These are phyloP conservation scores for Calophaca sinica DNA, from an alignment of 306 rosid species.

Conservation along the genomic window DNA sequence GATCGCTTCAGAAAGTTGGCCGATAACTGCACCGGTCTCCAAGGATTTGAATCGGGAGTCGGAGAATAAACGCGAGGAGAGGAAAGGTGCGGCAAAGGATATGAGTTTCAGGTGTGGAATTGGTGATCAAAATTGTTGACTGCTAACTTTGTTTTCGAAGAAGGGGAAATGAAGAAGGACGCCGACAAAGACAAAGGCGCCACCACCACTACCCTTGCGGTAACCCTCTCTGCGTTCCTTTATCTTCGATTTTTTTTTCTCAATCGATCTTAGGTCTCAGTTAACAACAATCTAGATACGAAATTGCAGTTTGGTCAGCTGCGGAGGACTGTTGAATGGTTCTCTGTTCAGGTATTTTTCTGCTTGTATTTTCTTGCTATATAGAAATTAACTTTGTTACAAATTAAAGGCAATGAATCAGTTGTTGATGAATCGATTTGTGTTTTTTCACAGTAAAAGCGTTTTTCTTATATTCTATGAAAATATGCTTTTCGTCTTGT, in stretches of 20 bases:
- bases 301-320: no score
- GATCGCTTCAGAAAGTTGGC: no score
- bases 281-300: no score
- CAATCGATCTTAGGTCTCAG: background rate
- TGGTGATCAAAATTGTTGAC: constrained; percentile 39
- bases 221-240: constrained; percentile 45
- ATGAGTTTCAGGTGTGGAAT: constrained; percentile 49
- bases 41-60: constrained; percentile 22
- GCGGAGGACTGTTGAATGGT: no score
- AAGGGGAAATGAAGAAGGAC: constrained; percentile 59
- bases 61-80: constrained; percentile 30
- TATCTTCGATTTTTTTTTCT: constrained; percentile 19
- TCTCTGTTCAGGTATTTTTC: no score
- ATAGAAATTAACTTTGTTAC: no score
- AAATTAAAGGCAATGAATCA: no score
- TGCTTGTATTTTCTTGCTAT: no score
- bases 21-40: no score
- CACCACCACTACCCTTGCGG: constrained; percentile 85
- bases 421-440: no score
- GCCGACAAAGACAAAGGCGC: constrained; percentile 57
- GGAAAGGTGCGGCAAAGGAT: constrained; percentile 27
- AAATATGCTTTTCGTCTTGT: background rate
- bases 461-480: background rate
- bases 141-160: constrained; percentile 22
- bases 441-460: no score